phyloP scores from a whole-genome alignment of 352 stramenopile genomes.

The Phytopythium mirpurense region DNA sequence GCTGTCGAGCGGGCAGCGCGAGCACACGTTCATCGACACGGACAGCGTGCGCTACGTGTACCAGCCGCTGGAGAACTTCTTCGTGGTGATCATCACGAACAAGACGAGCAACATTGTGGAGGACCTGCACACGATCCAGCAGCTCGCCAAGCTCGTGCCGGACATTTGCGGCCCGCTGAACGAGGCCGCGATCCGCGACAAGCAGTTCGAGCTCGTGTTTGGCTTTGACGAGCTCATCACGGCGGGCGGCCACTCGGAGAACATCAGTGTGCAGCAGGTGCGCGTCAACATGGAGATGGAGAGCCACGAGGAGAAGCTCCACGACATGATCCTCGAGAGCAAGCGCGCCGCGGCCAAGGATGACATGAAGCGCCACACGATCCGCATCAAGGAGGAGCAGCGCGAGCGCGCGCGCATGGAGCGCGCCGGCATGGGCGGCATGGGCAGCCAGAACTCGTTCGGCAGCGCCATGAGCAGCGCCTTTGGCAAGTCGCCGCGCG shows the following conservation, averaged over 20 bases:
- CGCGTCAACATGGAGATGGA: slow-evolving; percentile 99
- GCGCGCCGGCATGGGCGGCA: slow-evolving; percentile 57
- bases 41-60: slow-evolving; percentile 99
- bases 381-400: slow-evolving; percentile 85
- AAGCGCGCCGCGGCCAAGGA: slow-evolving; percentile 90
- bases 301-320: slow-evolving; percentile 98
- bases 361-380: slow-evolving; percentile 87
- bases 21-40: slow-evolving; percentile 99
- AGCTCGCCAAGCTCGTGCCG: slow-evolving; percentile 97
- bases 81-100: slow-evolving; percentile 98
- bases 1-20: slow-evolving; percentile 87
- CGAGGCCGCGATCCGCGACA: slow-evolving; percentile 93
- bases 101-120: slow-evolving; percentile 99
- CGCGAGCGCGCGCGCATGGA: slow-evolving; percentile 76
- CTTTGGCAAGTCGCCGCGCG: slow-evolving; percentile 65
- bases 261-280: slow-evolving; percentile 91
- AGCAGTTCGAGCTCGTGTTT: slow-evolving; percentile 99
- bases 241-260: slow-evolving; percentile 96
- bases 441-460: slow-evolving; percentile 50
- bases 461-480: slow-evolving; percentile 55
- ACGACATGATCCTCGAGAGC: slow-evolving; percentile 97
- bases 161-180: slow-evolving; percentile 93
- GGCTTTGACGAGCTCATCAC: slow-evolving; percentile 99
- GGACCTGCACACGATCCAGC: slow-evolving; percentile 97
- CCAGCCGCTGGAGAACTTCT: slow-evolving; percentile 97